Evolutionary conservation across 2,329 filamentous ascomycete genomes (phyloP), one percentile per base, ranked within the genome.

Genomic region (Phaeosphaeria sp.): DNA sequence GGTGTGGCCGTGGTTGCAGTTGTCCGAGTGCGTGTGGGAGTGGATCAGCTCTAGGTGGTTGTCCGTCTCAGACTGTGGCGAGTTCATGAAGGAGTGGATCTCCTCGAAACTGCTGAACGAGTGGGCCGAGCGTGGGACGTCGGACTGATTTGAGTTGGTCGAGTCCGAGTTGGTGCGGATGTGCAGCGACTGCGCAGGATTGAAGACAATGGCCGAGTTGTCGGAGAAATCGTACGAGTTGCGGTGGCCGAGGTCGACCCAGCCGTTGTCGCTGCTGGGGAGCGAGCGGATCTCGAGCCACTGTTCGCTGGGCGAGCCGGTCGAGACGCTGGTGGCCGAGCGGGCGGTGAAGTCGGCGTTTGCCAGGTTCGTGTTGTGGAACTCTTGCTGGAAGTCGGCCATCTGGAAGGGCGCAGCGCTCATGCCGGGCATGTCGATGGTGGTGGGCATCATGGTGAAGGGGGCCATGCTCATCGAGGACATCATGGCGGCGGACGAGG

Each of bases 111-210:
- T 96, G 79, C 91, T 95, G 81, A 84, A 92, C 76, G 80, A 92
- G 42, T 78, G 76, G 75, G 82, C 90, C 74, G 72, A 89, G 81
- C 77, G 76, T 20, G 76, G 87, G 77, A 67, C 80, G 61, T 86
- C 84, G 4, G 88, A 87, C 33, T 93, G 90, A 1, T 89, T 87
- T 0, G 91, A 96, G 1, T 89, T 86, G 1, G 91, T 95, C n/a
- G 92, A 95, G 70, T 96, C 92, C 3, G 93, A 97, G 69, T 90
- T 89, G 53, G 90, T 93, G 66, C 93, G 87, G 71, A 96, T 85
- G 80, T 97, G 94, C 51, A 98, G 65, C 8, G 93, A 96, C 79
- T 97, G 91, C 61, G 90, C 88, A 1, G 94, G 94, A 78, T 97
- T 97, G 83, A 96, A 96, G 72, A 97, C 93, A 65, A 91, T 89